Conservation (phyloP, 306 rosid species). For the Prunus campanulata region DNA sequence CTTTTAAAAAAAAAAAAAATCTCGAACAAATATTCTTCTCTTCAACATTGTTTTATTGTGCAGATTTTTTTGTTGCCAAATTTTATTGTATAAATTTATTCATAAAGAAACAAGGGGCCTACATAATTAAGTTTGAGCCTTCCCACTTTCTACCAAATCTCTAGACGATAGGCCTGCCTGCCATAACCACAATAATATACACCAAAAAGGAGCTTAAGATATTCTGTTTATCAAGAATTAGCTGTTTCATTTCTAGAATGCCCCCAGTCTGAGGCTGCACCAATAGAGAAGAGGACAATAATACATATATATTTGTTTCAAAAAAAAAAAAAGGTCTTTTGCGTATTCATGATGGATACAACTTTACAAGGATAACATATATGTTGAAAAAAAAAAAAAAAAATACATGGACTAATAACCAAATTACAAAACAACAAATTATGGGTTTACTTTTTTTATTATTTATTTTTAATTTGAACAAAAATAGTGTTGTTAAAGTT, state of each 20-base stretch:
- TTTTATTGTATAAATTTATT: neutral
- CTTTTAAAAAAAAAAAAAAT: no score
- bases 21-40: neutral
- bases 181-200: neutral
- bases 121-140: neutral
- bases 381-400: neutral
- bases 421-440: slow-evolving; percentile 8
- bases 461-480: neutral
- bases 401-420: neutral
- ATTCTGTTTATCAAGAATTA: neutral
- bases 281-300: neutral
- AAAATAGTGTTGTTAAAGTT: neutral
- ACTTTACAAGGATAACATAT: no score
- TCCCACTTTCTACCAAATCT: slow-evolving; percentile 16
- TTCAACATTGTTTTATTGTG: neutral
- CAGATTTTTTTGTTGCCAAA: neutral
- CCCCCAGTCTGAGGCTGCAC: neutral
- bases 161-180: slow-evolving; percentile 16
- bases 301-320: no score
- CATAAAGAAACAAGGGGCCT: neutral
- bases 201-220: neutral
- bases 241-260: slow-evolving; percentile 3
- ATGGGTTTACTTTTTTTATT: neutral
- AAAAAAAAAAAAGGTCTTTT: neutral
- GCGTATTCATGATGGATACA: neutral